Evolutionary conservation across 2,329 filamentous ascomycete species (phyloP).

Genomic region (Alternaria incomplexa): DNA sequence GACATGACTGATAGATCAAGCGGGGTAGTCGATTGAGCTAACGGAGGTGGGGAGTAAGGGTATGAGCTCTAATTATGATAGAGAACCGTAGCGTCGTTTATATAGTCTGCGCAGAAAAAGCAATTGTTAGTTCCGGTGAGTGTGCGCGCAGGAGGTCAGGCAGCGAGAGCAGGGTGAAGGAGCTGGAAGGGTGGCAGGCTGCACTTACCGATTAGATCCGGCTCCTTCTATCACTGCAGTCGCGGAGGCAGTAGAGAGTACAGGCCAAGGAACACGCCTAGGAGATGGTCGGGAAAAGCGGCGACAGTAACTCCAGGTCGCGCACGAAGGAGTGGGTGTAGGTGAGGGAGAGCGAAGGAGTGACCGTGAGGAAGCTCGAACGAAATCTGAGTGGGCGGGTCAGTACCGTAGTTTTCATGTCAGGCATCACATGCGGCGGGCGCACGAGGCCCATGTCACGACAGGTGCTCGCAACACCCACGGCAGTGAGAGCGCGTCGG

Average conservation of each 20-base stretch:
- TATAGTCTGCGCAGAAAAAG: conserved; percentile 27
- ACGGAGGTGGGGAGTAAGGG: conserved; percentile 22
- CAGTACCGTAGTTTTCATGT: conserved; percentile 30
- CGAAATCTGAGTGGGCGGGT: conserved; percentile 38
- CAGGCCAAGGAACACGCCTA: conserved; percentile 22
- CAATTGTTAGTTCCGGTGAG: conserved; percentile 37
- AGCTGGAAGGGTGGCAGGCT: conserved; percentile 18
- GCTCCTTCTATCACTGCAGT: conserved; percentile 19
- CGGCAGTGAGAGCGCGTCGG: conserved; percentile 2
- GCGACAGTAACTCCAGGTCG: conserved; percentile 42
- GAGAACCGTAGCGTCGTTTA: conserved; percentile 28
- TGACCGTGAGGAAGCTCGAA: conserved; percentile 37
- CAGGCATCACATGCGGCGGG: conserved; percentile 42
- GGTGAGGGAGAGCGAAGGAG: conserved; percentile 35
- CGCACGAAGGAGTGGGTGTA: conserved; percentile 28
- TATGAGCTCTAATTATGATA: conserved; percentile 42
- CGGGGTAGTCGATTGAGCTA: conserved; percentile 22
- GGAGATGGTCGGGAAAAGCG: conserved; percentile 38
- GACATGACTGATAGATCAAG: conserved; percentile 60
- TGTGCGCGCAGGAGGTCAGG: conserved; percentile 15
- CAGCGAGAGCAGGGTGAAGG: conserved; percentile 14
- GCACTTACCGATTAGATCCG: conserved; percentile 37
- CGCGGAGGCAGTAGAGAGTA: conserved; percentile 23
- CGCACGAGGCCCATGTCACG: conserved; percentile 32
- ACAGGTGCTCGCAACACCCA: conserved; percentile 9